Percentiles rank a stretch among this genome's conserved stretches.
phyloP scores from a whole-genome alignment of 331 rosid species.

The Phaseolus coccineus region DNA sequence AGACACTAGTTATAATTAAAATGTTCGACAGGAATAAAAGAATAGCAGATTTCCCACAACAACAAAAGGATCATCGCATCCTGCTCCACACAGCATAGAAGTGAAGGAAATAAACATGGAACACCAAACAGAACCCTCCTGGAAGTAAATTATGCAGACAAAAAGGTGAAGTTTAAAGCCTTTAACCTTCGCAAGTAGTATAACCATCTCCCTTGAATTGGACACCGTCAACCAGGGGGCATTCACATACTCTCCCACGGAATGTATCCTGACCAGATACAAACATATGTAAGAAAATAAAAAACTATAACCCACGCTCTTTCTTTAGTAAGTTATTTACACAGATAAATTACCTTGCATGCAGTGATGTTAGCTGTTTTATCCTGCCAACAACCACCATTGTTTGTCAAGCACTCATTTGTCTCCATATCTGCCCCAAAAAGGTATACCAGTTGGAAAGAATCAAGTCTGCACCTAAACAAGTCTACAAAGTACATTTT shows the following conservation, averaged over 20 bases:
- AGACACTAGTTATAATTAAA: constrained; percentile 34
- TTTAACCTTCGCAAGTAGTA: constrained; percentile 73
- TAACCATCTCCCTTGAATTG: constrained; percentile 96
- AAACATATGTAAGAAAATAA: constrained; percentile 20
- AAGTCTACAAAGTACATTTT: constrained; percentile 15
- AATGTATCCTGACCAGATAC: constrained; percentile 78
- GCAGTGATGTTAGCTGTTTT: constrained; percentile 79
- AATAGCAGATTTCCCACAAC: not conserved
- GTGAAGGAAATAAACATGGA: constrained; percentile 31
- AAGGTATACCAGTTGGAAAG: constrained; percentile 30
- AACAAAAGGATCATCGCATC: constrained; percentile 24
- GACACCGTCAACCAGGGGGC: constrained; percentile 91
- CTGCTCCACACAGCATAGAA: constrained; percentile 18
- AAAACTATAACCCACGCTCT: not conserved
- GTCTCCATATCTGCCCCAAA: constrained; percentile 78
- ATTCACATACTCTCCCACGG: constrained; percentile 93
- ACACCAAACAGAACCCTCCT: constrained; percentile 5
- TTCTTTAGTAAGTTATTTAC: constrained; percentile 25
- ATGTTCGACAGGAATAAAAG: constrained; percentile 9
- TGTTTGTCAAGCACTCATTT: constrained; percentile 81
- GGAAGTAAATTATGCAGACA: constrained; percentile 28
- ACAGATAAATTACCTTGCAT: constrained; percentile 70
- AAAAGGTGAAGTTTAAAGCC: constrained; percentile 14
- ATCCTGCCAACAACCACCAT: constrained; percentile 92
- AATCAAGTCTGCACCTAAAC: constrained; percentile 33